These are phyloP conservation scores for Leccinellum rugosiceps DNA, from an alignment of 768 basidiomycete genomes.

Conservation along the genomic window DNA sequence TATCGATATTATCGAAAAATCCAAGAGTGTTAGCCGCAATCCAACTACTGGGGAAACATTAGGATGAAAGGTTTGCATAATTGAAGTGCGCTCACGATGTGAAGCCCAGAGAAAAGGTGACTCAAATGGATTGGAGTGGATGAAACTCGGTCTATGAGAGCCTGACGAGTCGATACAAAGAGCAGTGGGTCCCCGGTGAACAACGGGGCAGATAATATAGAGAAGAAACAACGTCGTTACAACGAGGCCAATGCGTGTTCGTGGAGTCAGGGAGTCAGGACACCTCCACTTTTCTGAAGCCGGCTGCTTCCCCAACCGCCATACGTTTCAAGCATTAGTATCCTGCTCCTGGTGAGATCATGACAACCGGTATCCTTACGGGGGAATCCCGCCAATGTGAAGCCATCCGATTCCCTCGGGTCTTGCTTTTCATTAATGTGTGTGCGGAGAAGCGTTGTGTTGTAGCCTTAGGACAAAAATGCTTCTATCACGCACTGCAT, in stretches of 20 bases:
- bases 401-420: background rate
- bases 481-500: background rate
- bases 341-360: background rate
- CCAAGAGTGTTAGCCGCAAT: background rate
- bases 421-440: background rate
- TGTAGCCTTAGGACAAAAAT: background rate
- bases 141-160: background rate
- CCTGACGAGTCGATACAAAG: background rate
- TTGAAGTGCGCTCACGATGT: background rate
- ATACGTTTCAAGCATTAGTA: no score
- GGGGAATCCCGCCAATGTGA: background rate
- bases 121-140: background rate
- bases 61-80: background rate
- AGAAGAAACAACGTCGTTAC: background rate
- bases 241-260: background rate
- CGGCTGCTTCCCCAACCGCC: background rate
- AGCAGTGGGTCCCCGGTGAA: background rate
- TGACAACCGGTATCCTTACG: background rate
- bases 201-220: background rate
- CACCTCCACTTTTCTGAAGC: background rate
- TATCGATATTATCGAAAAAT: background rate
- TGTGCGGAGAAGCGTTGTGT: background rate
- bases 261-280: background rate
- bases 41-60: background rate
- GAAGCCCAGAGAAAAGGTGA: background rate